Percentiles rank a stretch among this genome's conserved stretches.
Conservation (phyloP, 2,329 filamentous ascomycete genomes). For the Didymella sp. region DNA sequence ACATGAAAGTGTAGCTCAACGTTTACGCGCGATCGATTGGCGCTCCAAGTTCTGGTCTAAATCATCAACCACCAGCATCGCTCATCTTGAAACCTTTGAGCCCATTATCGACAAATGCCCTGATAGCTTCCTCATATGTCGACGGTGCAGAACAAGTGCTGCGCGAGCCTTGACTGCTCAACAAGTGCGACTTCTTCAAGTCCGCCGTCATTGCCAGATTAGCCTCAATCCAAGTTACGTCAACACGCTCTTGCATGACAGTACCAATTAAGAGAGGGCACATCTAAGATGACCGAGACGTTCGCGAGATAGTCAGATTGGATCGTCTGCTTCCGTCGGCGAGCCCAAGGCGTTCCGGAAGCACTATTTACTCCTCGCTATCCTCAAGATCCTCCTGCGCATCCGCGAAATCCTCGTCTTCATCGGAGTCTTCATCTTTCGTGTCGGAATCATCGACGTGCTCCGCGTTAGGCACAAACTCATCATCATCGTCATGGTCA, state of each 20-base stretch:
- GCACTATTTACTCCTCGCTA: background rate
- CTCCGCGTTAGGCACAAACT: conserved; percentile 21
- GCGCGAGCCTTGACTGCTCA: no score
- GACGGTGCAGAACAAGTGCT: no score
- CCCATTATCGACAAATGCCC: background rate
- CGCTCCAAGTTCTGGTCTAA: background rate
- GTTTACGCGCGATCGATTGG: background rate
- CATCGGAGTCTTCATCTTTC: conserved; percentile 19
- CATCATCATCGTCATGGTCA: conserved; percentile 25
- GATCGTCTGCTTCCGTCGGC: background rate
- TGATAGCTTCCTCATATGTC: background rate
- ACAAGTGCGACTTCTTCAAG: no score
- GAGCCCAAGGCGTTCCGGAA: background rate
- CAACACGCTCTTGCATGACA: no score
- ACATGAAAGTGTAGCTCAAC: background rate
- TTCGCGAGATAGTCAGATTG: no score
- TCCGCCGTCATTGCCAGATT: no score
- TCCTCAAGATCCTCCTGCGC: conserved; percentile 8
- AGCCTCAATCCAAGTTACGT: no score
- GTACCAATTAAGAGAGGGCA: no score
- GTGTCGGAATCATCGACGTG: conserved; percentile 27
- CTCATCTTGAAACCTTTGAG: background rate
- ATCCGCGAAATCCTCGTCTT: conserved; percentile 15
- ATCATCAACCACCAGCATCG: background rate
- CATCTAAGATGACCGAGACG: no score